Conservation (phyloP, 2,329 filamentous ascomycete genomes). For the Exophiala aquamarina region DNA sequence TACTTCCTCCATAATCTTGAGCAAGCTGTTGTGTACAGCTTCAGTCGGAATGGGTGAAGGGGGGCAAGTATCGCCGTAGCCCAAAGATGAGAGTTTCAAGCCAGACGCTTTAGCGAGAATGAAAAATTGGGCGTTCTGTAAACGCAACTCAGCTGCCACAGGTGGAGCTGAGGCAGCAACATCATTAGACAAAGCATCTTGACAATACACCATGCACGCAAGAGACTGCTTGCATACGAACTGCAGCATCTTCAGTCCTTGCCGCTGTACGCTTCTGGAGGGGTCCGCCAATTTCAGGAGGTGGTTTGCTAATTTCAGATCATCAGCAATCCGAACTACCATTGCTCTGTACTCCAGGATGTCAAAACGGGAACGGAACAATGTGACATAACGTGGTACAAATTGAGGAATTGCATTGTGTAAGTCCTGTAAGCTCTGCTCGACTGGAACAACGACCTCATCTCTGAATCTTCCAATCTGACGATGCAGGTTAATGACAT, state of each 20-base stretch:
- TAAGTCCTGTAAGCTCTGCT: slow-evolving; percentile 19
- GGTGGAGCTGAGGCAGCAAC: slow-evolving; percentile 14
- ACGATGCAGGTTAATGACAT: slow-evolving; percentile 24
- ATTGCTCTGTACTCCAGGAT: slow-evolving; percentile 26
- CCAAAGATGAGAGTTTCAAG: no score
- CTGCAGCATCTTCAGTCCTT: slow-evolving; percentile 21
- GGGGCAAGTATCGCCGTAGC: no score
- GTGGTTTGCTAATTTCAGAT: slow-evolving; percentile 20
- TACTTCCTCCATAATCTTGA: neutral
- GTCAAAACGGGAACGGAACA: slow-evolving; percentile 28
- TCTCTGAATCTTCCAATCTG: slow-evolving; percentile 23
- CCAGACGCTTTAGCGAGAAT: slow-evolving; percentile 10
- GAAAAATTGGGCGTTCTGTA: slow-evolving; percentile 26
- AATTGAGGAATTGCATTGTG: slow-evolving; percentile 26
- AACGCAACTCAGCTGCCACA: slow-evolving; percentile 29
- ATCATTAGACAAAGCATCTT: slow-evolving; percentile 17
- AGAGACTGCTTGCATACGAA: slow-evolving; percentile 21
- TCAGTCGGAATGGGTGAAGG: no score
- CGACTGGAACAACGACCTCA: slow-evolving; percentile 23
- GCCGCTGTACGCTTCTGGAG: slow-evolving; percentile 26
- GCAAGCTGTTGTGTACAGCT: neutral
- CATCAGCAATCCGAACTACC: slow-evolving; percentile 24
- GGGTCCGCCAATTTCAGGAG: slow-evolving; percentile 21
- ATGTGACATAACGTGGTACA: slow-evolving; percentile 26
- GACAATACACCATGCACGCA: slow-evolving; percentile 13